Evolutionary conservation across 1,139 yeast species (phyloP).

Genomic region (Pichia inconspicua): DNA sequence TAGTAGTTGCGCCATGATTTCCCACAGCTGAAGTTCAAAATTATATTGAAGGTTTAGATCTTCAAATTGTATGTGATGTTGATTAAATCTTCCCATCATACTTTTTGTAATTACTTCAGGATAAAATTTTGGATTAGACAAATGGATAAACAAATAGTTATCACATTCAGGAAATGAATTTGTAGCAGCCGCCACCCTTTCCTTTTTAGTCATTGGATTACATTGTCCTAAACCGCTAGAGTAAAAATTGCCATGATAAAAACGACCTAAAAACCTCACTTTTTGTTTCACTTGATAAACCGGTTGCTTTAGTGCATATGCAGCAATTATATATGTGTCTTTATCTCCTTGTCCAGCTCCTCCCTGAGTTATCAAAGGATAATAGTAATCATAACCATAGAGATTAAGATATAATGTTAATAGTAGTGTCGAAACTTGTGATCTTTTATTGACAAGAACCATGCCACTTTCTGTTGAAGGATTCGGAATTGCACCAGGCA

Average conservation of each 20-base stretch:
- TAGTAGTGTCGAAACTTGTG: conserved; percentile 43
- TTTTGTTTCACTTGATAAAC: conserved; percentile 46
- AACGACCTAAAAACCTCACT: conserved; percentile 45
- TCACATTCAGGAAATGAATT: conserved; percentile 15
- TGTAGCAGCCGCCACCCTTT: conserved; percentile 17
- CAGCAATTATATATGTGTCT: conserved; percentile 62
- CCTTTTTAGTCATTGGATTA: conserved; percentile 36
- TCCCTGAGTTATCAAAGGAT: conserved; percentile 57
- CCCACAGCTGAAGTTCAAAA: conserved; percentile 32
- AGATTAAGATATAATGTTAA: conserved; percentile 52
- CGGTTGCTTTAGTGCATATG: conserved; percentile 40
- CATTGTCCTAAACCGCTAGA: conserved; percentile 57
- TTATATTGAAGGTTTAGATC: conserved; percentile 27
- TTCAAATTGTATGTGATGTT: conserved; percentile 24
- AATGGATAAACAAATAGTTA: conserved; percentile 43
- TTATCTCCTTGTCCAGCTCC: conserved; percentile 70
- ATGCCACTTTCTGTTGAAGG: conserved; percentile 62
- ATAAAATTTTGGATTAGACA: conserved; percentile 57
- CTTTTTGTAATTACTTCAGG: conserved; percentile 45
- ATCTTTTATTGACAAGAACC: conserved; percentile 46
- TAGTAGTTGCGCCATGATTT: conserved; percentile 28
- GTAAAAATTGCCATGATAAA: conserved; percentile 31
- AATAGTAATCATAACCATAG: conserved; percentile 52
- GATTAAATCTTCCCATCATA: conserved; percentile 31
- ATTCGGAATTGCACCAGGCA: conserved; percentile 52